These are phyloP conservation scores for Acorus gramineus DNA, from an alignment of 106 monocot species.

Conservation along the genomic window DNA sequence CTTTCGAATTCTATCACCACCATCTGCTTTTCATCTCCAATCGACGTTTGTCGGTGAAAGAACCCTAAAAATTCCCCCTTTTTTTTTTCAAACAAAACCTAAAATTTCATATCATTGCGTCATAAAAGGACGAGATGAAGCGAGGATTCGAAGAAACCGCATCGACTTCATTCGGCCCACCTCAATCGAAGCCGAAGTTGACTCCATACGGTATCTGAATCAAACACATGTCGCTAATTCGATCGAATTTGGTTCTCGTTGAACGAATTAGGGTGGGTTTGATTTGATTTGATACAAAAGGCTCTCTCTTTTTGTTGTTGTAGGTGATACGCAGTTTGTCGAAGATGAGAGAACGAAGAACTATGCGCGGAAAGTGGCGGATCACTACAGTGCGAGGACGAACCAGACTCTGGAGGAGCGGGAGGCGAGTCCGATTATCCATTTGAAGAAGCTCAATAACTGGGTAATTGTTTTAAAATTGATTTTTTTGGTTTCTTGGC, in stretches of 20 bases:
- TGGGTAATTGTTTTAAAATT: conserved; percentile 42
- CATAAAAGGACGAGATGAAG: conserved; percentile 31
- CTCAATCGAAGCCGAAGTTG: conserved; percentile 35
- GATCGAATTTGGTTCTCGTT: background rate
- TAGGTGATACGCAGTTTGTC: background rate
- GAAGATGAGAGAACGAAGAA: conserved; percentile 55
- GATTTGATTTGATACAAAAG: background rate
- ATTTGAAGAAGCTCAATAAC: conserved; percentile 98
- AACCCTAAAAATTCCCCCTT: too few species aligned
- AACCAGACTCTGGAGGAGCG: conserved; percentile 92
- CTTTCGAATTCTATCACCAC: too few species aligned
- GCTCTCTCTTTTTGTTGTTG: background rate
- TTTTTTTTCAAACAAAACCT: too few species aligned
- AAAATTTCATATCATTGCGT: too few species aligned
- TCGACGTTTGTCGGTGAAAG: too few species aligned
- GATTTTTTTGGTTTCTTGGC: background rate
- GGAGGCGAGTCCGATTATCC: conserved; percentile 95
- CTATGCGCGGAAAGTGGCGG: conserved; percentile 66
- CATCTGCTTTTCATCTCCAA: too few species aligned
- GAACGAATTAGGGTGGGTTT: background rate
- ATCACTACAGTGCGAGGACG: conserved; percentile 88
- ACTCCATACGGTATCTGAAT: conserved; percentile 25
- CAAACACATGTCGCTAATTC: background rate
- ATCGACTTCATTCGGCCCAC: conserved; percentile 31
- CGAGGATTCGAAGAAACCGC: conserved; percentile 39